phyloP scores from a whole-genome alignment of 257 asterid genomes.

The Echites panduratus region DNA sequence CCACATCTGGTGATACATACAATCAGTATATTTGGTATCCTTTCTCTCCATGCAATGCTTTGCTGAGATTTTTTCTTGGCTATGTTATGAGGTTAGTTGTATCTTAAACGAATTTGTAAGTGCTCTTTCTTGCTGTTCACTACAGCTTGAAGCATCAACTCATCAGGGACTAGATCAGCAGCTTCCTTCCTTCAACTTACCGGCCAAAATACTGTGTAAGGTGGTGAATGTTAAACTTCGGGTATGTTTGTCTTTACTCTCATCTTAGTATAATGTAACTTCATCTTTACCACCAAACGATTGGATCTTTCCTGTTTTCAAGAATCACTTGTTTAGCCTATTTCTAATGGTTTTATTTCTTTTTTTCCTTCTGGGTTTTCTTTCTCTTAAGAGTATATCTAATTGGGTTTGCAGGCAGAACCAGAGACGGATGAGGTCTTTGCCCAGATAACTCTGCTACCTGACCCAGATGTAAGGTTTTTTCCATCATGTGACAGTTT shows the following conservation, averaged over 20 bases:
- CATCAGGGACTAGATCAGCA: slow-evolving; percentile 84
- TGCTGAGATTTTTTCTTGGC: neutral
- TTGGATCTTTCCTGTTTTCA: neutral
- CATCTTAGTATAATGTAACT: neutral
- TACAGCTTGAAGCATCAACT: slow-evolving; percentile 97
- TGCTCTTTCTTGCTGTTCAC: slow-evolving; percentile 13
- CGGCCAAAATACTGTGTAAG: slow-evolving; percentile 88
- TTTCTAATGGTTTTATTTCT: neutral
- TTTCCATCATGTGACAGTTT: slow-evolving; percentile 11
- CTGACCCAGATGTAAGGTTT: slow-evolving; percentile 65
- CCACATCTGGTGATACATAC: neutral
- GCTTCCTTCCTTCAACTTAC: slow-evolving; percentile 84
- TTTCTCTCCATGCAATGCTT: neutral
- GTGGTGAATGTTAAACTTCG: slow-evolving; percentile 81
- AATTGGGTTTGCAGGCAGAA: slow-evolving; percentile 64
- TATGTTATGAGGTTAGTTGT: neutral
- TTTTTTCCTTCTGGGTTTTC: neutral
- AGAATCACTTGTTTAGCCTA: neutral
- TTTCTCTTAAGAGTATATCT: slow-evolving; percentile 3
- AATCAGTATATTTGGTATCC: neutral
- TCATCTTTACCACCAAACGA: neutral
- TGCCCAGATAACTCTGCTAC: slow-evolving; percentile 79
- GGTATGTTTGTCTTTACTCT: slow-evolving; percentile 34
- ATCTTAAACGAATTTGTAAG: slow-evolving; percentile 10
- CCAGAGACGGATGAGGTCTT: slow-evolving; percentile 88